Percentiles rank a stretch among this genome's conserved stretches.
phyloP scores from a whole-genome alignment of 2,329 filamentous ascomycete species.

The Cytospora leucostoma region DNA sequence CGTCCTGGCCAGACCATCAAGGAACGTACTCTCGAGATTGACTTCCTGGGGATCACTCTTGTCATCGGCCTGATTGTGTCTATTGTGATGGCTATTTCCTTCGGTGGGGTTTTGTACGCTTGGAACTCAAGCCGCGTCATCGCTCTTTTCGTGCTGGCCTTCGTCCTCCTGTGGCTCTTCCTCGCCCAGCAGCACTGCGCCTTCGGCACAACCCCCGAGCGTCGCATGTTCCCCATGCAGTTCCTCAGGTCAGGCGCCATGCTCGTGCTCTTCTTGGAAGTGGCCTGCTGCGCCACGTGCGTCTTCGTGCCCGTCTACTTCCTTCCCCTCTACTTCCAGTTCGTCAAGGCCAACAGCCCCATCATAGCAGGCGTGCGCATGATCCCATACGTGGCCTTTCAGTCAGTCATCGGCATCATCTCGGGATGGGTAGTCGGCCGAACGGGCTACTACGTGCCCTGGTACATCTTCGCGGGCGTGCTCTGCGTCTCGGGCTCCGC shows the following conservation, averaged over 20 bases:
- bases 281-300: not conserved
- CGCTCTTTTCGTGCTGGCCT: conserved; percentile 25
- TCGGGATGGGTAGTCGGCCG: not conserved
- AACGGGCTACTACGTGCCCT: conserved; percentile 41
- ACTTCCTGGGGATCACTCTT: conserved; percentile 15
- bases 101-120: conserved; percentile 14
- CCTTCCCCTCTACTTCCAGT: conserved; percentile 53
- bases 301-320: conserved; percentile 43
- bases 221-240: conserved; percentile 1
- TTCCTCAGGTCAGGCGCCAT: not conserved
- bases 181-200: not conserved
- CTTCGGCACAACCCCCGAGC: not conserved
- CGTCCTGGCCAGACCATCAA: not conserved
- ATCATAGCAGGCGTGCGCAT: conserved; percentile 44
- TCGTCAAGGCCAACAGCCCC: conserved; percentile 43
- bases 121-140: conserved; percentile 25
- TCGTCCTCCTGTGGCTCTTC: conserved; percentile 6
- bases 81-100: conserved; percentile 14
- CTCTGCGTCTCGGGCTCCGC: conserved; percentile 36
- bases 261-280: not conserved
- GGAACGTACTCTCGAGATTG: not conserved
- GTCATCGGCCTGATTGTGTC: conserved; percentile 9
- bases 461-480: conserved; percentile 37
- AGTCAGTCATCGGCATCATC: not conserved
- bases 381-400: conserved; percentile 41